Evolutionary conservation across 2,329 filamentous ascomycete genomes (phyloP), one percentile per base, ranked within the genome.

Genomic region (Lachnellula occidentalis): DNA sequence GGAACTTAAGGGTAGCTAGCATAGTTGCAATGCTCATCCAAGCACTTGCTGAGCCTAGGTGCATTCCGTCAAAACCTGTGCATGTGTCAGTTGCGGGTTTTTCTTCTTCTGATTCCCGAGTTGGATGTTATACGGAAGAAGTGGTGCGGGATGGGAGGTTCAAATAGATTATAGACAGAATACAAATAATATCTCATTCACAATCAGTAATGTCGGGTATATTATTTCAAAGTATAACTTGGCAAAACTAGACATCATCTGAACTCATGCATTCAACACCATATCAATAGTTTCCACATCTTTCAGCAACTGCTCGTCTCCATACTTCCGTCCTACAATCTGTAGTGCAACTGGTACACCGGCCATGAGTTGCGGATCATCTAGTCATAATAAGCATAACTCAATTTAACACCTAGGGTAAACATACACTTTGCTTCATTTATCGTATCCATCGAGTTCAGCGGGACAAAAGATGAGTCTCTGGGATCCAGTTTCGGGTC

Each of bases 51-150:
- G 70, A 76, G 2, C 78, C 79, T 14, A 83, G 65, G 43, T 73
- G 71, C 57, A 75, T 73, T 1, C 78, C 78, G 71, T 57, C 78
- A 81, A 11, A 76, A 71, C n/a, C 78, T 70, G 8, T 37, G 21
- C 12, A 17, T 37, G 27, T 50, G 5, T 42, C 27, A 27, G 7
- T 17, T 43, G 39, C 11, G 24, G n/a, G 5, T 19, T 41, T 15
- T 15, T 41, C 2, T 31, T 31, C 27, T 9, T 31, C 7, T 31
- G 11, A 2, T 11, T 31, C 4, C 11, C 9, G 9, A 31, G 9
- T 9, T 31, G 9, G 27, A 12, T 11, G 9, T 12, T 9, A 31
- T 1, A 4, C 9, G 27, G 27, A 31, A 31, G 27, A 12, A 31
- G 27, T 12, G 27, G 12, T 31, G 9, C 27, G 9, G 9, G 27